phyloP scores from a whole-genome alignment of 2,329 filamentous ascomycete genomes.

The Zymoseptoria pseudotritici region DNA sequence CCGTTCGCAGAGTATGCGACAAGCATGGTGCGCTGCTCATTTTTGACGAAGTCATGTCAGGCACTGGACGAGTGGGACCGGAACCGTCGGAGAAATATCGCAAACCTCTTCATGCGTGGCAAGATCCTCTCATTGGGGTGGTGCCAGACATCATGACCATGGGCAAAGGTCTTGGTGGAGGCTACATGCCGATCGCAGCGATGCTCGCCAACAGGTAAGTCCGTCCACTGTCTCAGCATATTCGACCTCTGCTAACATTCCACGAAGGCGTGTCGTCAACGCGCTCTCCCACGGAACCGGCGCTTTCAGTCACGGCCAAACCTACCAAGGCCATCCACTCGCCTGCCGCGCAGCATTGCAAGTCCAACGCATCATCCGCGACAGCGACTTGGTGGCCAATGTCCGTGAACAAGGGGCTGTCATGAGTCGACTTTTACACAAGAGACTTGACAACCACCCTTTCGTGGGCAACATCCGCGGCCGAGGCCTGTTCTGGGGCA shows the following conservation, averaged over 20 bases:
- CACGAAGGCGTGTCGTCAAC: slow-evolving; percentile 39
- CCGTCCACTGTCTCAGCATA: not conserved
- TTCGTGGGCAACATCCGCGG: slow-evolving; percentile 57
- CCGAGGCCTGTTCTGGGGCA: slow-evolving; percentile 51
- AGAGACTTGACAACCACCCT: slow-evolving; percentile 37
- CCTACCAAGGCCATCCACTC: slow-evolving; percentile 55
- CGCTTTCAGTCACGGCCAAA: slow-evolving; percentile 53
- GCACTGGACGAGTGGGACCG: slow-evolving; percentile 52
- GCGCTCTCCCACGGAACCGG: slow-evolving; percentile 39
- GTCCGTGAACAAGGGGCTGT: slow-evolving; percentile 47
- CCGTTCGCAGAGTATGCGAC: slow-evolving; percentile 61
- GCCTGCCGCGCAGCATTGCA: slow-evolving; percentile 56
- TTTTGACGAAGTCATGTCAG: slow-evolving; percentile 71
- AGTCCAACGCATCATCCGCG: slow-evolving; percentile 52
- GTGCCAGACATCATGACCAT: slow-evolving; percentile 59
- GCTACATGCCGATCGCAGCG: slow-evolving; percentile 55
- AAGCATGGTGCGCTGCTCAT: slow-evolving; percentile 68
- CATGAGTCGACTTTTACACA: slow-evolving; percentile 40
- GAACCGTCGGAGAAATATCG: slow-evolving; percentile 22
- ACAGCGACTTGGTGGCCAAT: slow-evolving; percentile 53
- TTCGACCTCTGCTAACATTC: not conserved
- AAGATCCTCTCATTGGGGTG: slow-evolving; percentile 45
- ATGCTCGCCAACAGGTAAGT: slow-evolving; percentile 44
- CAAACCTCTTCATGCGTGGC: slow-evolving; percentile 51
- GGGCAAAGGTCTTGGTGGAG: slow-evolving; percentile 59